Base-by-base conservation (phyloP, 139 green algal genomes). In the Chlorella sp. region DNA sequence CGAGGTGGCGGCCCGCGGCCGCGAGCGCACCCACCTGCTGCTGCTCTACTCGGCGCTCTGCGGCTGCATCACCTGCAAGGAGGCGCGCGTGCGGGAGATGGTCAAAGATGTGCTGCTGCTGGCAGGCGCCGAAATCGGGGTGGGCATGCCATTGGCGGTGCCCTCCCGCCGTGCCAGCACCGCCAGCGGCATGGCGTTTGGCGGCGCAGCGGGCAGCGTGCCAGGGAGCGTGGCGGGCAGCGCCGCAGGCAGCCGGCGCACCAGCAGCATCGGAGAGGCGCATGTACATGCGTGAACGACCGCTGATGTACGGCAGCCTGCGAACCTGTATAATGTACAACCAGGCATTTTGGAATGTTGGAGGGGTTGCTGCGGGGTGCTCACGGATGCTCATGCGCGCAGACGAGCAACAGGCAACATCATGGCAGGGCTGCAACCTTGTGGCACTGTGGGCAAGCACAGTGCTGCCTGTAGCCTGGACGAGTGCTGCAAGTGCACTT, bases 141-240 rank as follows among this genome's bases (percentile, higher is more conserved):
- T 94, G 78, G 71, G 56, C 69, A 64, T 62, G 44, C 62, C 28
- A 39, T 32, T 98, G 62, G 92, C 96, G 84, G 93, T 98, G 18
- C 92, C 91, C 67, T 88, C 89, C 78, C 84, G 98, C n/a, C 44
- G 89, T 25, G 93, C 93, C 17, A 94, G n/a, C 55, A 60, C 51
- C 23, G 47, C 34, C 47, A 32, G 36, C 26, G 62, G 25, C 25
- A 34, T 34, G 20, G 62, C 20, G 20, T 56, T 60, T 6, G 39
- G 11, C 4, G 44, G 16, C 12, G 12, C 51, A 15, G 12, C 15
- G 11, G 51, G 51, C 51, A 60, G 51, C 21, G 51, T 18, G 3
- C 51, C 51, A 21, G 51, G 51, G 51, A 60, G 51, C 51, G 51
- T 60, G 41, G 41, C 70, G 25, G 70, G 25, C 39, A 60, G 39